Evolutionary conservation across 2,329 filamentous ascomycete genomes (phyloP), one percentile per base, ranked within the genome.

Genomic region (Ascochyta pisi): DNA sequence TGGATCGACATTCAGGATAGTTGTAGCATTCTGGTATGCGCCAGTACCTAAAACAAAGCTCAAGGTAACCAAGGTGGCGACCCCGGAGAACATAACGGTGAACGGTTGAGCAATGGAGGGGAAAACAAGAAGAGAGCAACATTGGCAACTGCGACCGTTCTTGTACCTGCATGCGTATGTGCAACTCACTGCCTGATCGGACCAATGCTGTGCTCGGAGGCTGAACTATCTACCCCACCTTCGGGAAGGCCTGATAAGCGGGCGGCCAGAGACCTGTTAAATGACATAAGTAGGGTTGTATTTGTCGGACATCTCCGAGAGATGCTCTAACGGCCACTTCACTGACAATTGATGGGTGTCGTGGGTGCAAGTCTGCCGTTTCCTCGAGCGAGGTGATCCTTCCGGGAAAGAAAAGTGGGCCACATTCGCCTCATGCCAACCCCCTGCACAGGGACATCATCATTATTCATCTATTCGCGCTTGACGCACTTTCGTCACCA

Each of bases 1-100:
- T 4, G 67, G 64, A 39, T 66, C 45, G 38, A 64, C 40, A 7
- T 56, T 54, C 10, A 67, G 45, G 16, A 65, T 40, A 26, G 16
- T 58, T 16, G 64, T 60, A 4, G 57, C 39, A 34, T 64, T 65
- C 10, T 53, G 53, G 6, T 49, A 37, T 12, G 50, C 49, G 1
- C 35, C 47, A 4, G 15, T 42, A 26, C 47, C 19, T 22, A 22
- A 26, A 10, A 16, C 37, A 5, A 50, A 37, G 37, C 29, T 22
- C 1, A 46, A 13, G 6, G 24, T 6, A 9, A n/a, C 15, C 10
- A 38, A 22, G 40, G 13, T 41, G 10, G 34, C 19, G 5, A 31
- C 31, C 12, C 15, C 15, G 29, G 16, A 23, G 34, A 37, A 40
- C 41, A 50, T 55, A 5, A n/a, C 31, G 16, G 3, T 12, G 3